Conservation (phyloP, 2,329 filamentous ascomycete species). For the Purpureocillium takamizusanense region DNA sequence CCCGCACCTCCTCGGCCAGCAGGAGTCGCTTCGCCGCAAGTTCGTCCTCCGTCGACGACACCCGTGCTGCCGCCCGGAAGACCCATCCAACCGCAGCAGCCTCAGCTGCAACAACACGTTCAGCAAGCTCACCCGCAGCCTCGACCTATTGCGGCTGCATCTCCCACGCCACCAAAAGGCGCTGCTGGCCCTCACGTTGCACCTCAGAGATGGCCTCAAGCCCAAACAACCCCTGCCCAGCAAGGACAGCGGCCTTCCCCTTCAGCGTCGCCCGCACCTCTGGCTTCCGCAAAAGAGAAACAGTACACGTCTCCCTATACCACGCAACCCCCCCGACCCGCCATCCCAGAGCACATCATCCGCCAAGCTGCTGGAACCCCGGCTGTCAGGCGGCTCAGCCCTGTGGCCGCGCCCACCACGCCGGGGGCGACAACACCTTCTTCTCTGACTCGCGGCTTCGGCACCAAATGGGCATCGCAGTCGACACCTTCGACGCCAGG, state of each 20-base stretch:
- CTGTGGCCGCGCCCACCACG: constrained; percentile 23
- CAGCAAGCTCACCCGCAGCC: constrained; percentile 6
- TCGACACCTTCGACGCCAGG: constrained; percentile 51
- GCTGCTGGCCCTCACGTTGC: constrained; percentile 11
- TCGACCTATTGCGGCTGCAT: constrained; percentile 22
- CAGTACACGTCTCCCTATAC: constrained; percentile 17
- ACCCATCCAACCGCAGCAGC: constrained; percentile 20
- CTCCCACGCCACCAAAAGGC: constrained; percentile 15
- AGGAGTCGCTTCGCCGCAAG: constrained; percentile 14
- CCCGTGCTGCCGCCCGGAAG: constrained; percentile 24
- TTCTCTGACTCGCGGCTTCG: constrained; percentile 26
- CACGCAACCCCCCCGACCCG: constrained; percentile 23
- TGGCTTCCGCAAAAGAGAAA: constrained; percentile 18
- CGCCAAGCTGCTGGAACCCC: constrained; percentile 26
- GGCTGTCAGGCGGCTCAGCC: constrained; percentile 18
- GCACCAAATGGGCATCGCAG: constrained; percentile 50
- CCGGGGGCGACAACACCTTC: constrained; percentile 20
- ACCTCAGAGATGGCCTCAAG: constrained; percentile 24
- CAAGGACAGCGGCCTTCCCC: constrained; percentile 15
- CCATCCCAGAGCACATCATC: constrained; percentile 31
- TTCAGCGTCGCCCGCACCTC: constrained; percentile 13
- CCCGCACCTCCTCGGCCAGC: constrained; percentile 19
- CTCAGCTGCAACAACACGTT: constrained; percentile 10
- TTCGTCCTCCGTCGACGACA: constrained; percentile 21
- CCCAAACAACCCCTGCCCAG: constrained; percentile 10